phyloP scores from a whole-genome alignment of 192 early-diverging fungal species.

The Umbelopsis isabellina region DNA sequence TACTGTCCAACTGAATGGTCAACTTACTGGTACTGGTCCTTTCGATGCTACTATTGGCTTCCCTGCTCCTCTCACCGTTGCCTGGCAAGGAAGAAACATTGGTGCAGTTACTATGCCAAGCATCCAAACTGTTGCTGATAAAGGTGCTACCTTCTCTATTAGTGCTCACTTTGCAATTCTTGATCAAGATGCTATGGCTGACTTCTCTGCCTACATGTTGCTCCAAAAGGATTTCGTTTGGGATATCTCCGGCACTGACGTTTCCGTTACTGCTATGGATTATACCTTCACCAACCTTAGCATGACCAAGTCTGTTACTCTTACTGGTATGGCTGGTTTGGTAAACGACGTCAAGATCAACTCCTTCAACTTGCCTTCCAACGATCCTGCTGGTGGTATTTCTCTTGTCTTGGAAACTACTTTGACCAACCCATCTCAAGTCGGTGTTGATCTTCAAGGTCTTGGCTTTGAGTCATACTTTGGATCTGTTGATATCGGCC shows the following conservation, averaged over 20 bases:
- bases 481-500: slow-evolving; percentile 33
- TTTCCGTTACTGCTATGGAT: slow-evolving; percentile 54
- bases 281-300: slow-evolving; percentile 47
- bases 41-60: slow-evolving; percentile 49
- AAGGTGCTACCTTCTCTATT: slow-evolving; percentile 46
- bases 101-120: slow-evolving; percentile 49
- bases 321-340: slow-evolving; percentile 50
- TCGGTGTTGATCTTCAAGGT: slow-evolving; percentile 48
- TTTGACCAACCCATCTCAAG: slow-evolving; percentile 56
- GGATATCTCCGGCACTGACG: slow-evolving; percentile 44
- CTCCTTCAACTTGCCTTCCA: slow-evolving; percentile 53
- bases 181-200: slow-evolving; percentile 46
- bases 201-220: slow-evolving; percentile 54
- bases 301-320: slow-evolving; percentile 52
- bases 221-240: slow-evolving; percentile 47
- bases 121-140: slow-evolving; percentile 42
- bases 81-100: slow-evolving; percentile 36
- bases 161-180: slow-evolving; percentile 43
- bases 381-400: slow-evolving; percentile 59
- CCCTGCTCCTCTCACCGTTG: slow-evolving; percentile 41
- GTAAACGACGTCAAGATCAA: slow-evolving; percentile 36
- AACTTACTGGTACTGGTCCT: slow-evolving; percentile 49
- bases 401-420: slow-evolving; percentile 61
- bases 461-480: slow-evolving; percentile 46
- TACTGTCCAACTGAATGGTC: slow-evolving; percentile 48